Evolutionary conservation across 345 rosid species (phyloP), one percentile per base, ranked within the genome.

Genomic region (Moricandia moricandioides): DNA sequence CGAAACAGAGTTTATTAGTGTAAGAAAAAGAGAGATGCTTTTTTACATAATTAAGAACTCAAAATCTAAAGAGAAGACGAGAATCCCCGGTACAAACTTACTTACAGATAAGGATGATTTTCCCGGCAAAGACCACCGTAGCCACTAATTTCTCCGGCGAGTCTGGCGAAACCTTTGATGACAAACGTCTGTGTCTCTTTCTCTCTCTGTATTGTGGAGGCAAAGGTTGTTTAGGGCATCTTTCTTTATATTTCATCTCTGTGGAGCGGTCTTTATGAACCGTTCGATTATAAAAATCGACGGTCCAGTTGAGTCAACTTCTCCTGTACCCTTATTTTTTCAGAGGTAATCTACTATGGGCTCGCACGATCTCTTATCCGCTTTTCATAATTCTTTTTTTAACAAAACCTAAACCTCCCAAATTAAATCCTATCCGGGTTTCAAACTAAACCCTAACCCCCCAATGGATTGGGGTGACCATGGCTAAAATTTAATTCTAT

Each of bases 151-250:
- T 17, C 27, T 65, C 72, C 66, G 73, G 67, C 37, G 59, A 9
- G n/a, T 17, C 34, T 4, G 35, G 24, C 34, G 62, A 72, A 51
- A 33, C 21, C 14, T 14, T 16, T 60, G 67, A 27, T 14, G n/a
- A n/a, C 18, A 43, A 17, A 30, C 24, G 75, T 40, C 4, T 40
- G 47, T 47, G 8, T 73, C 14, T 62, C 59, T 64, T 31, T 73
- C 29, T 51, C 7, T 55, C 10, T 65, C 66, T 65, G 78, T 57
- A 65, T 34, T 11, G 5, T 55, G 49, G 71, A 57, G 70, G 37
- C 31, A 33, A 58, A 72, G 8, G 43, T 37, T 11, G 45, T 9
- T 66, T 61, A 62, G 80, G 75, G 65, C 74, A 40, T 62, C 39
- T 17, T 54, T 55, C 59, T 18, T 59, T 54, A 40, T 35, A 65